Evolutionary conservation across 2,329 filamentous ascomycete species (phyloP), one percentile per base, ranked within the genome.

Genomic region (Neocucurbitaria cava): DNA sequence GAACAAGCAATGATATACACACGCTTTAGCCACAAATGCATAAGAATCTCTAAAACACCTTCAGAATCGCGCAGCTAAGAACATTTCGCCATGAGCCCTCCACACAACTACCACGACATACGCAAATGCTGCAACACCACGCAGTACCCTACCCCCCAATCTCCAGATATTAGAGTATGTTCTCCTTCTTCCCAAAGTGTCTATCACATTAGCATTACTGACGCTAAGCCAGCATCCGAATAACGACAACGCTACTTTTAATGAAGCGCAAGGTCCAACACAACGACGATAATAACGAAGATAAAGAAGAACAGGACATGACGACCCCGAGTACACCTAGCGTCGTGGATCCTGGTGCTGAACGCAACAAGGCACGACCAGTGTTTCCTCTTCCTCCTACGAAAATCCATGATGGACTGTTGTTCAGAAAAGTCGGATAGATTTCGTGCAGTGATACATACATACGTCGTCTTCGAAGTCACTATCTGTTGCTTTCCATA

Each of bases 401-500:
- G 5, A 33, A 56, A 11, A 50, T 59, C 8, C 40, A 53, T 20
- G 53, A 59, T 48, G 49, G 46, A 17, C 23, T 44, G 18, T 33
- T 59, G 13, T 54, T 51, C 20, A 45, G 46, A 20, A 56, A 51
- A 35, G 46, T 56, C 2, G 56, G 56, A 20, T 53, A 4, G 42
- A 18, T 17, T n/a, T n/a, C 10, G 23, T 4, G n/a, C 21, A n/a
- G 21, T 10, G 11, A n/a, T 15, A 35, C 15, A 13, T 35, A 3
- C 5, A 11, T 31, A 13, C n/a, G n/a, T n/a, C n/a, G n/a, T n/a
- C n/a, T n/a, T n/a, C n/a, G n/a, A n/a, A n/a, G n/a, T n/a, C n/a
- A n/a, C n/a, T n/a, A n/a, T n/a, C n/a, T n/a, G n/a, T n/a, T n/a
- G n/a, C n/a, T n/a, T n/a, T n/a, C n/a, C n/a, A n/a, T n/a, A n/a